Evolutionary conservation across 164 flowering plant species (phyloP), one percentile per base, ranked within the genome.

Genomic region (Tetrastigma voinierianum): DNA sequence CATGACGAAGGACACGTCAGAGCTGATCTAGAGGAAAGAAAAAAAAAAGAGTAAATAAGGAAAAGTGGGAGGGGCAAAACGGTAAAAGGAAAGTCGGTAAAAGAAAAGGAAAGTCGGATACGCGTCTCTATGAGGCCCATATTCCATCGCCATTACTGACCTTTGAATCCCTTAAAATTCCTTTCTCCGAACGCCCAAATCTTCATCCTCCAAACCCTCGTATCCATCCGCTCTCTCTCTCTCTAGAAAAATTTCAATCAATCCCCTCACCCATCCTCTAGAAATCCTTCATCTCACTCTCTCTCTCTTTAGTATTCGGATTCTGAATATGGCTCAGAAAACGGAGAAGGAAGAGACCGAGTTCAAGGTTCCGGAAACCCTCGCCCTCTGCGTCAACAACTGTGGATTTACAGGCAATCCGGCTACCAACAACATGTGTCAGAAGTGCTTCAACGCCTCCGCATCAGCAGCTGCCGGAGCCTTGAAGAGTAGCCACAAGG

Each of bases 321-420:
- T 15, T 24, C 20, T 11, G 20, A 60, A 9, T 9, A 86, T 87
- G 91, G 88, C 89, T 58, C 91, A 87, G 61, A 84, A 66, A 19
- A 87, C 87, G 43, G 88, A 82, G 72, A 81, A 86, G 25, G 90
- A 86, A 54, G 93, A 88, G 73, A 84, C 90, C 44, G 89, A 86
- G 72, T 81, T 84, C 76, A 84, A 86, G 64, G 86, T 81, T 14
- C 73, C 81, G 3, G 83, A 81, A 56, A 73, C 84, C 54, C 57
- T 82, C 18, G 62, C 80, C 18, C 83, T 76, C 40, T 79, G 85
- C 69, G 72, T 74, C 61, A 81, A 81, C 68, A 80, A 80, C 59
- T 80, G 83, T 23, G 81, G 87, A 13, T 67, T 85, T 64, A 72
- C 76, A 9, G 87, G 84, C 2, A 80, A 70, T 65, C 82, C 86